These are phyloP conservation scores for Cyclotella atomus DNA, from an alignment of 108 stramenopile species.

Conservation along the genomic window DNA sequence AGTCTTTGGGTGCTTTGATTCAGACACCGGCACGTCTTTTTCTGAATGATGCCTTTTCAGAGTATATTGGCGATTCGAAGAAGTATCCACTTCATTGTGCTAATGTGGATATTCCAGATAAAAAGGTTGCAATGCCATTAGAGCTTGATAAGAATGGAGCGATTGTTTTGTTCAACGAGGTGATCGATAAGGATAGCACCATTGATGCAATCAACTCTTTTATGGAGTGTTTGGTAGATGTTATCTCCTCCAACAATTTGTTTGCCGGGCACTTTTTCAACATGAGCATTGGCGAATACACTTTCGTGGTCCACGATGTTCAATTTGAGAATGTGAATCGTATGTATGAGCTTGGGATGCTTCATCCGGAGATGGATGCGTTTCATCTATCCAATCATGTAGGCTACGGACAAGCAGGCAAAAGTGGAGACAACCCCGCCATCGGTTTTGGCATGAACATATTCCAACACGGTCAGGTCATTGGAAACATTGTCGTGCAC, in stretches of 20 bases:
- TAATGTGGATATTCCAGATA: slow-evolving; percentile 44
- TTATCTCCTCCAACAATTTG: slow-evolving; percentile 23
- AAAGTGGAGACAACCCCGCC: slow-evolving; percentile 13
- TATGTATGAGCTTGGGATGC: slow-evolving; percentile 49
- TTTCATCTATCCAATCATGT: slow-evolving; percentile 44
- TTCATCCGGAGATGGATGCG: slow-evolving; percentile 50
- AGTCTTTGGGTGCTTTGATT: slow-evolving; percentile 44
- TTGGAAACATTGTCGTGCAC: too few species aligned
- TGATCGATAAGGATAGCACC: slow-evolving; percentile 39
- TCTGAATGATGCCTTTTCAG: slow-evolving; percentile 40
- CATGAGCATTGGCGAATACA: slow-evolving; percentile 25
- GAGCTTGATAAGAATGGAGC: slow-evolving; percentile 37
- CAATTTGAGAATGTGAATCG: slow-evolving; percentile 24
- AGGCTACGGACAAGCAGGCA: slow-evolving; percentile 28
- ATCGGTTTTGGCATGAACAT: slow-evolving; percentile 39
- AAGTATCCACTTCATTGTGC: slow-evolving; percentile 45
- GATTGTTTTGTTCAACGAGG: slow-evolving; percentile 44
- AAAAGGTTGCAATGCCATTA: slow-evolving; percentile 24
- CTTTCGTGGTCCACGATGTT: slow-evolving; percentile 35
- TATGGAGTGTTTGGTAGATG: slow-evolving; percentile 44
- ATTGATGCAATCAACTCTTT: slow-evolving; percentile 52
- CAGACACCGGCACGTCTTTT: slow-evolving; percentile 28
- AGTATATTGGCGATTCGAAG: slow-evolving; percentile 40
- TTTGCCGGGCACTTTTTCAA: slow-evolving; percentile 21
- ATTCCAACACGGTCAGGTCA: slow-evolving; percentile 22